Evolutionary conservation across 306 rosid genomes (phyloP).

Genomic region (Fragaria nilgerrensis): DNA sequence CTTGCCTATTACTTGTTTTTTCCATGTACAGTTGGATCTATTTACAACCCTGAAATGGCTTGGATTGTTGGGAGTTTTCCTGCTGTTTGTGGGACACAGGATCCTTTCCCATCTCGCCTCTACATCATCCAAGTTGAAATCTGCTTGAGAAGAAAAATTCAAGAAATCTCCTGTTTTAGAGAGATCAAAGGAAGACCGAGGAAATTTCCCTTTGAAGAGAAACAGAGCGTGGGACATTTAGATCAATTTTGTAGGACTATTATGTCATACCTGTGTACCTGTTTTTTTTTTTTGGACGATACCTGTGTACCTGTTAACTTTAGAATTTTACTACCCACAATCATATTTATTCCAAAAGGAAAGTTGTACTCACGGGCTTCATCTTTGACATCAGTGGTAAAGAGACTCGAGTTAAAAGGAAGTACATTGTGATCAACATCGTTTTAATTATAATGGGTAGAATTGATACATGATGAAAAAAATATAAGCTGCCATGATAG

Average conservation of each 20-base stretch:
- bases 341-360: background rate
- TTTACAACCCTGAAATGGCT: conserved; percentile 81
- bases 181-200: conserved; percentile 7
- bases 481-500: background rate
- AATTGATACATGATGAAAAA: background rate
- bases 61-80: conserved; percentile 65
- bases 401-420: background rate
- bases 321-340: background rate
- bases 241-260: conserved; percentile 40
- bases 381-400: background rate
- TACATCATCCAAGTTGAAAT: conserved; percentile 79
- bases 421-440: background rate
- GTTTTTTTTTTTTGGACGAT: no score
- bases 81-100: conserved; percentile 86
- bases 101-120: conserved; percentile 84
- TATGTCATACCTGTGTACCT: no score
- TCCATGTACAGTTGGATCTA: conserved; percentile 75
- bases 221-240: conserved; percentile 17
- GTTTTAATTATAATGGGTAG: background rate
- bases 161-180: background rate
- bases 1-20: conserved; percentile 10
- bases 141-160: conserved; percentile 50
- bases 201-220: conserved; percentile 24
- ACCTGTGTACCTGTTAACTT: background rate
- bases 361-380: conserved; percentile 15